These are phyloP conservation scores for Pisolithus microcarpus DNA, from an alignment of 768 basidiomycete species.

Conservation along the genomic window DNA sequence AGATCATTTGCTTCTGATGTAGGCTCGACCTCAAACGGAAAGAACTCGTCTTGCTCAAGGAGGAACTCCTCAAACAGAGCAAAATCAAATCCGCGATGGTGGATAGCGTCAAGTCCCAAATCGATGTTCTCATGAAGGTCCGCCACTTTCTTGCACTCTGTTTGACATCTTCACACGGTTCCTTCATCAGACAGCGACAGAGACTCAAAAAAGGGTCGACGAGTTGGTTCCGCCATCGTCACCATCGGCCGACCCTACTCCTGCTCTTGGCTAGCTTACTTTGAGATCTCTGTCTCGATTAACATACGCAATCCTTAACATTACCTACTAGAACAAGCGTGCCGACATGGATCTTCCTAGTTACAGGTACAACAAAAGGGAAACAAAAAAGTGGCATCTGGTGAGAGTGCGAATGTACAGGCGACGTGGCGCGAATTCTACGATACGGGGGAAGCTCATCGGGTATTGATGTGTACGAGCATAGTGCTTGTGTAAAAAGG, in stretches of 20 bases:
- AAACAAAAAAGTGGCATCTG: slow-evolving; percentile 15
- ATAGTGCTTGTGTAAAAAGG: background rate
- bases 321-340: slow-evolving; percentile 7
- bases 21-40: slow-evolving; percentile 69
- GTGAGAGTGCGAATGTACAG: slow-evolving; percentile 1
- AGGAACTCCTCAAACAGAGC: slow-evolving; percentile 74
- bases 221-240: slow-evolving; percentile 50
- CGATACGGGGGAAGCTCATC: slow-evolving; percentile 10
- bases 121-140: slow-evolving; percentile 73
- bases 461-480: slow-evolving; percentile 17
- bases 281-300: background rate
- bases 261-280: slow-evolving; percentile 11
- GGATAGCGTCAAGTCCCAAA: slow-evolving; percentile 73
- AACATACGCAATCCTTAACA: background rate
- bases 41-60: slow-evolving; percentile 62
- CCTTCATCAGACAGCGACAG: slow-evolving; percentile 50
- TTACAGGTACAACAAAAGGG: slow-evolving; percentile 25
- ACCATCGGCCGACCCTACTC: slow-evolving; percentile 20
- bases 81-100: slow-evolving; percentile 63
- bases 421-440: slow-evolving; percentile 7
- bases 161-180: slow-evolving; percentile 6
- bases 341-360: slow-evolving; percentile 19
- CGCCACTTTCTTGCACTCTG: slow-evolving; percentile 1
- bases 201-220: slow-evolving; percentile 70
- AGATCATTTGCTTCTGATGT: slow-evolving; percentile 4